Base-by-base conservation (phyloP, 257 asterid species). In the Solanum chaucha region DNA sequence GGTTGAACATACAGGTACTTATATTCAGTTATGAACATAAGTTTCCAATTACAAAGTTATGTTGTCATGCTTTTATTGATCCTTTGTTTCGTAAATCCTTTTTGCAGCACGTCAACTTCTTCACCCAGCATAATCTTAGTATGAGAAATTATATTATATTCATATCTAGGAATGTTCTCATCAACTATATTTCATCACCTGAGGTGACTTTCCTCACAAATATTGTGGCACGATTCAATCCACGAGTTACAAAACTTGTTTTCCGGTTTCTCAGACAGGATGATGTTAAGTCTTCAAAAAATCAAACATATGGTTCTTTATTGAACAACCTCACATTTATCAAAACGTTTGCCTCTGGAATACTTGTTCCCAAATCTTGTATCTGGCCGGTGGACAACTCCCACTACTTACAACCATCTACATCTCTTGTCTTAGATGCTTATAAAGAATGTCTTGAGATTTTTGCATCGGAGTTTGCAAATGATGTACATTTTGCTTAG, bases 131-230 rank as follows among this genome's bases (percentile, higher is more conserved):
- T 40, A 40, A 40, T 40, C 44, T 40, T 8, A 40, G 44, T 40
- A 40, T 40, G 44, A 40, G 44, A 40, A 40, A 0, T 40, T 2
- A 40, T 40, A 40, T 40, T 40, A 40, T 40, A 40, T 40, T 8
- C 11, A 86, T 89, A 40, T 94, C 96, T 26, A 93, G 91, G 90
- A 87, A 90, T 2, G 88, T 93, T 88, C 40, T 86, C 44, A 86
- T 94, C 59, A 90, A 87, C 89, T 93, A 94, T 87, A 83, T 94
- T 89, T 97, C 98, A 72, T 97, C 98, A 2, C 98, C 97, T 5
- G 98, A 97, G 92, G 94, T 95, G 87, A 90, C 91, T 87, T 97
- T 97, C 92, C 90, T 94, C 80, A 93, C 86, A 86, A 92, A 97
- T 87, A 90, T 97, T 19, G 92, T 58, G 38, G 78, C 93, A 44